A percentile compares a stretch with the other conserved stretches of the same genome.
phyloP scores from a whole-genome alignment of 2,329 filamentous ascomycete species.

The Arachnomyces sp. region DNA sequence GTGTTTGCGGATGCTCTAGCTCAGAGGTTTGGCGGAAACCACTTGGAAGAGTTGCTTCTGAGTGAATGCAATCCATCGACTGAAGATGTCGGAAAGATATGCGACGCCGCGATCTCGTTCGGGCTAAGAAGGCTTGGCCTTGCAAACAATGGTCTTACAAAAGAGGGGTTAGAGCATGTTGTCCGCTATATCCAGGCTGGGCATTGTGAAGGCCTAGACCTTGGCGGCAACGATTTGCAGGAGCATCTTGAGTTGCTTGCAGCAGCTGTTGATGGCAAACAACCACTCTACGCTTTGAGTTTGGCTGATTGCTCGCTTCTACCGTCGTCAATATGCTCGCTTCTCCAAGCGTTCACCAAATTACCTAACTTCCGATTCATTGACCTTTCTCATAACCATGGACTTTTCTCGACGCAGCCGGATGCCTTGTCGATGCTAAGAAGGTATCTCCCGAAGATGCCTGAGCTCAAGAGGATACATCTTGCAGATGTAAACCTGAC shows the following conservation, averaged over 20 bases:
- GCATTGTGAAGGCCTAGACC: constrained; percentile 76
- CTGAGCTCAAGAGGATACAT: constrained; percentile 72
- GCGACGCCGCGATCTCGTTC: constrained; percentile 74
- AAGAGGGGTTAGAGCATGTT: constrained; percentile 66
- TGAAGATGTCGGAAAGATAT: constrained; percentile 62
- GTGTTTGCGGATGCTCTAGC: constrained; percentile 68
- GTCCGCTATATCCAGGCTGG: constrained; percentile 66
- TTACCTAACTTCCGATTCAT: constrained; percentile 74
- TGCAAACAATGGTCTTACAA: constrained; percentile 70
- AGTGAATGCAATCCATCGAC: constrained; percentile 67
- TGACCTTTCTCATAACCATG: constrained; percentile 82
- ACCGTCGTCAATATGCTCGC: constrained; percentile 60
- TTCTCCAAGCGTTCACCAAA: constrained; percentile 64
- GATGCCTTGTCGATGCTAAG: constrained; percentile 66
- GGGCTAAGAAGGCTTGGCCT: constrained; percentile 72
- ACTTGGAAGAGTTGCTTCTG: constrained; percentile 73
- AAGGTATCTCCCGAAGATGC: constrained; percentile 75
- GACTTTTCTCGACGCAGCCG: constrained; percentile 65
- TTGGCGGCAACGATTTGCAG: constrained; percentile 72
- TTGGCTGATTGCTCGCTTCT: constrained; percentile 77
- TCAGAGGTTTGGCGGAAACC: constrained; percentile 65
- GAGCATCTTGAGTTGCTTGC: constrained; percentile 41
- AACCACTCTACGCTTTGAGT: constrained; percentile 69
- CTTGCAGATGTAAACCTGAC: constrained; percentile 75
- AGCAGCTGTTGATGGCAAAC: constrained; percentile 32